phyloP scores from a whole-genome alignment of 805 yeast species.

The Yamadazyma paraphyllophila region DNA sequence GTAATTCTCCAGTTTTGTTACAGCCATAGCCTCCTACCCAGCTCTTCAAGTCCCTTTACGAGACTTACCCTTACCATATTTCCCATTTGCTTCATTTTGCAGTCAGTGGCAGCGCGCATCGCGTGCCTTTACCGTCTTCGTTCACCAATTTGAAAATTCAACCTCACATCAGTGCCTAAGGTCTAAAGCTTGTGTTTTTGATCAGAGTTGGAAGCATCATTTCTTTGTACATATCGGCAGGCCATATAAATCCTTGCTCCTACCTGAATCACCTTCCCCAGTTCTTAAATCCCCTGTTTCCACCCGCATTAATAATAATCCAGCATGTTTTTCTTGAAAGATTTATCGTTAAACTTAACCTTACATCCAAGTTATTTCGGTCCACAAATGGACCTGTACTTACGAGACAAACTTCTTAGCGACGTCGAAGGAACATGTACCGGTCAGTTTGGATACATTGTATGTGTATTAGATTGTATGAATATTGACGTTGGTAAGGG shows the following conservation, averaged over 20 bases:
- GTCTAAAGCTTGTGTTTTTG: neutral
- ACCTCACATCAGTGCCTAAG: neutral
- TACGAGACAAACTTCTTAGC: constrained; percentile 83
- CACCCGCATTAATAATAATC: neutral
- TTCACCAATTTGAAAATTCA: constrained; percentile 5
- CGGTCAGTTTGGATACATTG: constrained; percentile 96
- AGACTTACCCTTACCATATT: too few relatives aligned
- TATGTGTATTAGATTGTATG: constrained; percentile 94
- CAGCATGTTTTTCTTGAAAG: constrained; percentile 58
- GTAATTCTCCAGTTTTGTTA: too few relatives aligned
- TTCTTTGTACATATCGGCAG: constrained; percentile 2
- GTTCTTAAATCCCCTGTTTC: neutral
- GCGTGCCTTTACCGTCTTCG: neutral
- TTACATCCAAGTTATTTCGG: constrained; percentile 98
- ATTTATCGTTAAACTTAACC: constrained; percentile 85
- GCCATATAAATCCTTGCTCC: neutral
- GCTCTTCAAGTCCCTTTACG: neutral
- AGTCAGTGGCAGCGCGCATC: neutral
- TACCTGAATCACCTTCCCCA: neutral
- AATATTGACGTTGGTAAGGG: constrained; percentile 95
- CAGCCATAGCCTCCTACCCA: too few relatives aligned
- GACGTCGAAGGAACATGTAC: constrained; percentile 99
- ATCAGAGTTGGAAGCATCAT: constrained; percentile 1
- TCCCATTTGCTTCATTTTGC: neutral
- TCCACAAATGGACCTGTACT: constrained; percentile 93